Evolutionary conservation across 2,329 filamentous ascomycete genomes (phyloP).

Genomic region (Colletotrichum sojae): DNA sequence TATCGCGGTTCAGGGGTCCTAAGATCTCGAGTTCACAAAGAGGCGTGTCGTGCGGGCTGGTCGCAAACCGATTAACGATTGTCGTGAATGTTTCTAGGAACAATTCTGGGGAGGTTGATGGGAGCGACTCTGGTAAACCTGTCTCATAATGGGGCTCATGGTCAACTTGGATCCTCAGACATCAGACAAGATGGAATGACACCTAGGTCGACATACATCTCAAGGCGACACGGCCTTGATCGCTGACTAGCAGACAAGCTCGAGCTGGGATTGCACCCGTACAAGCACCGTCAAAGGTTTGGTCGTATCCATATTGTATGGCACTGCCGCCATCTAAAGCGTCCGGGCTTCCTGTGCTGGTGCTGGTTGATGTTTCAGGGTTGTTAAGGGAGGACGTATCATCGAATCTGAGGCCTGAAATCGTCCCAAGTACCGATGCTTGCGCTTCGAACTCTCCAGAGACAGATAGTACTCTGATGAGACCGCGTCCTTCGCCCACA

Average conservation of each 20-base stretch:
- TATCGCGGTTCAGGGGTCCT: background rate
- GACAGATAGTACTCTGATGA: background rate
- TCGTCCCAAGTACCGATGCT: background rate
- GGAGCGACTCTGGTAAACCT: background rate
- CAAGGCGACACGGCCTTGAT: background rate
- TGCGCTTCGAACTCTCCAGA: background rate
- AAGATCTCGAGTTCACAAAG: constrained; percentile 6
- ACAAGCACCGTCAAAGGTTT: too few relatives aligned
- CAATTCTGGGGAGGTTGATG: background rate
- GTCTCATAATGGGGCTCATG: background rate
- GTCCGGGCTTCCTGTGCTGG: fast-evolving
- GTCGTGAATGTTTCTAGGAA: constrained; percentile 16
- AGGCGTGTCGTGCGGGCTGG: background rate
- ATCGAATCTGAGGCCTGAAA: background rate
- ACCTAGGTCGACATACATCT: background rate
- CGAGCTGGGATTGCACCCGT: background rate
- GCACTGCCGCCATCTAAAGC: too few relatives aligned
- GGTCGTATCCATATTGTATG: too few relatives aligned
- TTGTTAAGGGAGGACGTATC: background rate
- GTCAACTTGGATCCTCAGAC: background rate
- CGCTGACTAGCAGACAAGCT: background rate
- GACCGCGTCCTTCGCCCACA: background rate
- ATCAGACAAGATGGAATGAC: background rate
- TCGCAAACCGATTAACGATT: background rate
- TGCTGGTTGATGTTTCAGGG: too few relatives aligned